Evolutionary conservation across 441 rosid species (phyloP).

Genomic region (Syzygium syzygioides): DNA sequence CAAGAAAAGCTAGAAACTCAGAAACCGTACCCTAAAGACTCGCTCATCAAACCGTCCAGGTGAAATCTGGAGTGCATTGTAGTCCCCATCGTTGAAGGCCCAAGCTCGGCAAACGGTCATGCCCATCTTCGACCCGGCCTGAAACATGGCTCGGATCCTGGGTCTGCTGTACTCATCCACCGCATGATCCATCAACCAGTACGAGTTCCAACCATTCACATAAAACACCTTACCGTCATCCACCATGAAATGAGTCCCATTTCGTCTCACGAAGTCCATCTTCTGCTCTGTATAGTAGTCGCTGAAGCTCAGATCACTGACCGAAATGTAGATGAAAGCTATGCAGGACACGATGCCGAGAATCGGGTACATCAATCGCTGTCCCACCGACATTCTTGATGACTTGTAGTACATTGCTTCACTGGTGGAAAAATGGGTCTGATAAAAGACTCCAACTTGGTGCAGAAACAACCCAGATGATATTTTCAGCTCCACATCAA

Average conservation of each 20-base stretch:
- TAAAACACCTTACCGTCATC: slow-evolving; percentile 49
- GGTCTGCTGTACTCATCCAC: slow-evolving; percentile 59
- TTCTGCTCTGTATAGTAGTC: slow-evolving; percentile 20
- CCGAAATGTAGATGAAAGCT: slow-evolving; percentile 4
- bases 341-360: slow-evolving; percentile 11
- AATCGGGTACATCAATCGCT: slow-evolving; percentile 8
- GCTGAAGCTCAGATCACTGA: slow-evolving; percentile 44
- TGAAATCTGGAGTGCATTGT: slow-evolving; percentile 85
- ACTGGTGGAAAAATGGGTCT: background rate
- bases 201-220: slow-evolving; percentile 94
- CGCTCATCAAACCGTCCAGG: slow-evolving; percentile 90
- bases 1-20: background rate
- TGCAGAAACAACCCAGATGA: background rate
- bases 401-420: slow-evolving; percentile 5
- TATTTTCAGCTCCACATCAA: background rate
- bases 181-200: slow-evolving; percentile 91
- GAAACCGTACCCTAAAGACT: slow-evolving; percentile 62
- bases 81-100: slow-evolving; percentile 94
- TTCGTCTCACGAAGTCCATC: slow-evolving; percentile 54
- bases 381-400: slow-evolving; percentile 6
- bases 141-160: slow-evolving; percentile 64
- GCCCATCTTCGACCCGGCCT: slow-evolving; percentile 88
- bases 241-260: slow-evolving; percentile 67
- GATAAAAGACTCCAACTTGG: background rate
- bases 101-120: slow-evolving; percentile 90